Percentiles rank a stretch among this genome's conserved stretches.
These are phyloP conservation scores for Suillus ampliporus DNA, from an alignment of 768 basidiomycete genomes.

Conservation along the genomic window DNA sequence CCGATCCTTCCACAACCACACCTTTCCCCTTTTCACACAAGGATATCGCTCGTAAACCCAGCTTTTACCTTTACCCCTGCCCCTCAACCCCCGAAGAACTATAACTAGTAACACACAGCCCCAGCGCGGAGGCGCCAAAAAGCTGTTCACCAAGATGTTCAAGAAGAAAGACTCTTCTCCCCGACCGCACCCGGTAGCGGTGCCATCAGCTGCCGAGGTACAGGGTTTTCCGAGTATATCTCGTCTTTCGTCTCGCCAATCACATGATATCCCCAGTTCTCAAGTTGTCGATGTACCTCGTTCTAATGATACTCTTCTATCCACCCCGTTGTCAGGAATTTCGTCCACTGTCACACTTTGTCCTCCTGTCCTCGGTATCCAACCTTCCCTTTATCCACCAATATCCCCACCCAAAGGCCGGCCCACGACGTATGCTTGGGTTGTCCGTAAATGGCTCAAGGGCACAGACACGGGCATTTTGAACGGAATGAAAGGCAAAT, in stretches of 20 bases:
- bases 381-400: slow-evolving; percentile 64
- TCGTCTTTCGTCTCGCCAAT: slow-evolving; percentile 10
- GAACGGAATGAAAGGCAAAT: slow-evolving; percentile 49
- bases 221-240: not conserved
- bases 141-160: slow-evolving; percentile 74
- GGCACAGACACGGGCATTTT: slow-evolving; percentile 51
- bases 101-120: slow-evolving; percentile 25
- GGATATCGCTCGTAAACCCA: slow-evolving; percentile 13
- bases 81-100: slow-evolving; percentile 20
- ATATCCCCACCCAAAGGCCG: slow-evolving; percentile 42
- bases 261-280: slow-evolving; percentile 22
- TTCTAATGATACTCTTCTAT: slow-evolving; percentile 19
- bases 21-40: not conserved
- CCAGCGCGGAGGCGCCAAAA: slow-evolving; percentile 53
- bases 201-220: slow-evolving; percentile 31
- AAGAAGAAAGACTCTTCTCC: slow-evolving; percentile 52
- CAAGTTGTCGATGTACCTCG: slow-evolving; percentile 15
- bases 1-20: slow-evolving; percentile 14
- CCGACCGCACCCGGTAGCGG: too few species aligned
- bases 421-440: slow-evolving; percentile 71
- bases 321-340: slow-evolving; percentile 17
- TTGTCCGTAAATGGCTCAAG: slow-evolving; percentile 78
- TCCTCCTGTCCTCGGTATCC: slow-evolving; percentile 67
- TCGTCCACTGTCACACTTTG: slow-evolving; percentile 34
- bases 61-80: slow-evolving; percentile 23